These are phyloP conservation scores for Xylaria scruposa DNA, from an alignment of 495 filamentous ascomycete genomes.

Conservation along the genomic window DNA sequence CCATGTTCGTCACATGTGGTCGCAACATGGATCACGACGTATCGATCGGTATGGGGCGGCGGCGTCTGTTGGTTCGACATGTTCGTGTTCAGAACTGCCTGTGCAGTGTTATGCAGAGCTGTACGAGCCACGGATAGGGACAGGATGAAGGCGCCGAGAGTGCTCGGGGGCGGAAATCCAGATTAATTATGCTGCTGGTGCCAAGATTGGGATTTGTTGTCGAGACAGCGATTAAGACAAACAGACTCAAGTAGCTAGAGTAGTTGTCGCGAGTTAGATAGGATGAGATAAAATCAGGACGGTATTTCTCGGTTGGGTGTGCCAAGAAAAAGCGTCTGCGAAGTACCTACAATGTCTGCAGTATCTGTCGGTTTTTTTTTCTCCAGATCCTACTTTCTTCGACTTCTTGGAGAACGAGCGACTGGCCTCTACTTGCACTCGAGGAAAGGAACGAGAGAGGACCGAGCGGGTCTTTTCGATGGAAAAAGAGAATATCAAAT, in stretches of 20 bases:
- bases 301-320: constrained; percentile 6
- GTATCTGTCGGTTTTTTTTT: constrained; percentile 6
- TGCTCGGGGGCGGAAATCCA: constrained; percentile 1
- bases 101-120: constrained; percentile 15
- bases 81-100: constrained; percentile 30
- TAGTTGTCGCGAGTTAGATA: constrained; percentile 15
- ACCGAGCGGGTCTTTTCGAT: constrained; percentile 14
- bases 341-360: constrained; percentile 21
- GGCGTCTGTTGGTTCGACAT: constrained; percentile 56
- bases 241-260: constrained; percentile 19
- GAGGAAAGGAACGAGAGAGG: constrained; percentile 11
- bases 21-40: constrained; percentile 96
- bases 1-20: constrained; percentile 99
- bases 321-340: constrained; percentile 20
- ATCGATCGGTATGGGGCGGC: constrained; percentile 80
- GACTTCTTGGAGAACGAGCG: constrained; percentile 16
- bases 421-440: constrained; percentile 22
- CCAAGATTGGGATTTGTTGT: constrained; percentile 11
- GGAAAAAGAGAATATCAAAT: not conserved
- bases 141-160: constrained; percentile 14
- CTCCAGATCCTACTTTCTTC: constrained; percentile 8
- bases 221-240: constrained; percentile 10
- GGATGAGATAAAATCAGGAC: constrained; percentile 19
- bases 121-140: constrained; percentile 28
- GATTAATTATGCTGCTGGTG: not conserved